Evolutionary conservation across 768 basidiomycete species (phyloP), one percentile per base, ranked within the genome.

Genomic region (Dacryopinax primogenitus): DNA sequence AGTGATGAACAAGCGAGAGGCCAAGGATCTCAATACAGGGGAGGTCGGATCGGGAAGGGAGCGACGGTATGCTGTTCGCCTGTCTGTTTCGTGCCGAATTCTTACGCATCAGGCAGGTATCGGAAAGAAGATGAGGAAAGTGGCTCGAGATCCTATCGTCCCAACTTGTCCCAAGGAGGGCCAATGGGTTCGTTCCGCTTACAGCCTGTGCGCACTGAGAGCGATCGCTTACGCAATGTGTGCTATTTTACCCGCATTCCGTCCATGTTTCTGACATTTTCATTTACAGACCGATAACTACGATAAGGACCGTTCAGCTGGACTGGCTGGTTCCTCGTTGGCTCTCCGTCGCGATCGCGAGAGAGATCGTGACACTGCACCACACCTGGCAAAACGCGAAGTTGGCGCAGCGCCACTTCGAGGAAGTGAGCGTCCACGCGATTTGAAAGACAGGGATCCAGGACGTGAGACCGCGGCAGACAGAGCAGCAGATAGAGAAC

Each of bases 101-200:
- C 30, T 58, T 23, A 58, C 21, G 9, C 3, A 26, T 13, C 7
- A 26, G 15, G 13, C 51, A 58, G 51, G 26, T 58, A 15, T 21
- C 51, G 51, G 18, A 3, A 30, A 21, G 51, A 58, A 32, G 51
- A 58, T 30, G 51, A 58, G 11, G 51, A 58, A 3, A 18, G 4
- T 28, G 26, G 51, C 51, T 58, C 51, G 30, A 3, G 51, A 58
- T 58, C 41, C 7, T 44, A 58, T 30, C 51, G 51, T 30, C 51
- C 51, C 9, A 58, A 32, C 51, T 30, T 58, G 51, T 58, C 51
- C 13, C 51, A 58, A 30, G 51, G 51, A 11, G 51, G 51, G 30
- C 51, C 51, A 26, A 58, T 58, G 51, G 51, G 51, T 30, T 58
- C 51, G 4, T 58, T 58, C 51, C 51, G 51, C 26, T 30, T 58